phyloP scores from a whole-genome alignment of 345 rosid species.

The Microcos paniculata region DNA sequence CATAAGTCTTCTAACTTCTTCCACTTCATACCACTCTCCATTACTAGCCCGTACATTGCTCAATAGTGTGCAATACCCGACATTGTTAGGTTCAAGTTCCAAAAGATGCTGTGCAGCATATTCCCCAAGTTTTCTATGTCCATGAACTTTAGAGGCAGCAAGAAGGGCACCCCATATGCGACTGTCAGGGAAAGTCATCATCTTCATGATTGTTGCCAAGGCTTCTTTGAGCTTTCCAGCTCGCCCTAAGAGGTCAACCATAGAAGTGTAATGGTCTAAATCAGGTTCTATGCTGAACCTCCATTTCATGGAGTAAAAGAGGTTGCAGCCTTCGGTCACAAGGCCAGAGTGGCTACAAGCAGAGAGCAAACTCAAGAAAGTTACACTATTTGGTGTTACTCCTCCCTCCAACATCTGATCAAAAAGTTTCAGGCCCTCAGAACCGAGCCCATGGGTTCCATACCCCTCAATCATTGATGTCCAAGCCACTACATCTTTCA shows the following conservation, averaged over 20 bases:
- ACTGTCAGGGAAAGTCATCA: slow-evolving; percentile 31
- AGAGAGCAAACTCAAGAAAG: slow-evolving; percentile 37
- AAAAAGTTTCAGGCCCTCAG: slow-evolving; percentile 31
- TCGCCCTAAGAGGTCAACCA: slow-evolving; percentile 47
- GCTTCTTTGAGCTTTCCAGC: slow-evolving; percentile 41
- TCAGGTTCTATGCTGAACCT: slow-evolving; percentile 28
- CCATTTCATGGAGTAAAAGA: slow-evolving; percentile 28
- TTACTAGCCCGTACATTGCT: slow-evolving; percentile 31
- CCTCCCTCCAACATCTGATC: slow-evolving; percentile 28
- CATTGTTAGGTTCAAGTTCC: slow-evolving; percentile 30
- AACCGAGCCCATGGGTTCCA: slow-evolving; percentile 34
- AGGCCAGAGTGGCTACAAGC: slow-evolving; percentile 40
- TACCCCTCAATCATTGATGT: slow-evolving; percentile 50
- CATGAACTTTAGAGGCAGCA: slow-evolving; percentile 31
- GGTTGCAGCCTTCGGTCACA: slow-evolving; percentile 29
- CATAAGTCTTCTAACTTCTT: slow-evolving; percentile 31
- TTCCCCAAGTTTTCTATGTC: slow-evolving; percentile 28
- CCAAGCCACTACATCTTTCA: slow-evolving; percentile 36
- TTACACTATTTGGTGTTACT: slow-evolving; percentile 25
- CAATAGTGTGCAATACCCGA: slow-evolving; percentile 33
- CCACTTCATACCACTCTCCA: slow-evolving; percentile 33
- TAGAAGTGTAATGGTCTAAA: slow-evolving; percentile 42
- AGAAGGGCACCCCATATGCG: slow-evolving; percentile 48
- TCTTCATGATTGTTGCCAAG: slow-evolving; percentile 26
- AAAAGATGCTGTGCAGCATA: slow-evolving; percentile 28